These are phyloP conservation scores for Fonsecaea nubica DNA, from an alignment of 2,329 filamentous ascomycete genomes.

Conservation along the genomic window DNA sequence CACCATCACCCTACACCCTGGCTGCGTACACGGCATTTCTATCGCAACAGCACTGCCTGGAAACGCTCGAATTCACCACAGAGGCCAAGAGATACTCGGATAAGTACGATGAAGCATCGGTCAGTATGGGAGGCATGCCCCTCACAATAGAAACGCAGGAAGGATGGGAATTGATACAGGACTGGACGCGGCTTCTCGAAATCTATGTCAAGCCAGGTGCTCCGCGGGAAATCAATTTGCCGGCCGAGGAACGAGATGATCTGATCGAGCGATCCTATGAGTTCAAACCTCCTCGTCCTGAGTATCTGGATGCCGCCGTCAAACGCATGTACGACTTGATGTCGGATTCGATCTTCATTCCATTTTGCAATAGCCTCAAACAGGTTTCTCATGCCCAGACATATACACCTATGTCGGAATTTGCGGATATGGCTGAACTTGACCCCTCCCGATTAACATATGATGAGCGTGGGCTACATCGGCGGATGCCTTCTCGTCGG, in stretches of 20 bases:
- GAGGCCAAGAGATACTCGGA: constrained; percentile 85
- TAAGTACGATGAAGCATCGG: constrained; percentile 66
- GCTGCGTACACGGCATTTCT: constrained; percentile 95
- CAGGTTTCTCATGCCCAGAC: constrained; percentile 56
- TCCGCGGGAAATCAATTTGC: constrained; percentile 87
- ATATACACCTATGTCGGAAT: constrained; percentile 49
- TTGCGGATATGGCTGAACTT: constrained; percentile 48
- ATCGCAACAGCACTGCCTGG: constrained; percentile 94
- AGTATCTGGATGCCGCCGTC: constrained; percentile 79
- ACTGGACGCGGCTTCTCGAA: constrained; percentile 87
- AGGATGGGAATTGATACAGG: constrained; percentile 72
- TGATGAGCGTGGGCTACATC: constrained; percentile 35
- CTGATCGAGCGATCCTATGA: constrained; percentile 70
- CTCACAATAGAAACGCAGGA: constrained; percentile 61
- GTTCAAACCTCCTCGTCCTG: constrained; percentile 71
- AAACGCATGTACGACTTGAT: constrained; percentile 92
- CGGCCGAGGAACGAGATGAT: constrained; percentile 80
- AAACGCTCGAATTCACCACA: constrained; percentile 95
- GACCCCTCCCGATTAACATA: constrained; percentile 42
- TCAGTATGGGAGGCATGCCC: constrained; percentile 53
- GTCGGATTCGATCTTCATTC: constrained; percentile 93
- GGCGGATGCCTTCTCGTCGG: constrained; percentile 29
- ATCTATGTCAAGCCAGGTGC: constrained; percentile 88
- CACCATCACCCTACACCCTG: constrained; percentile 86
- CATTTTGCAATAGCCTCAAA: constrained; percentile 77